Percentiles rank a stretch among this genome's conserved stretches.
phyloP scores from a whole-genome alignment of 2,329 filamentous ascomycete species.

The Scopulariopsis brevicaulis region DNA sequence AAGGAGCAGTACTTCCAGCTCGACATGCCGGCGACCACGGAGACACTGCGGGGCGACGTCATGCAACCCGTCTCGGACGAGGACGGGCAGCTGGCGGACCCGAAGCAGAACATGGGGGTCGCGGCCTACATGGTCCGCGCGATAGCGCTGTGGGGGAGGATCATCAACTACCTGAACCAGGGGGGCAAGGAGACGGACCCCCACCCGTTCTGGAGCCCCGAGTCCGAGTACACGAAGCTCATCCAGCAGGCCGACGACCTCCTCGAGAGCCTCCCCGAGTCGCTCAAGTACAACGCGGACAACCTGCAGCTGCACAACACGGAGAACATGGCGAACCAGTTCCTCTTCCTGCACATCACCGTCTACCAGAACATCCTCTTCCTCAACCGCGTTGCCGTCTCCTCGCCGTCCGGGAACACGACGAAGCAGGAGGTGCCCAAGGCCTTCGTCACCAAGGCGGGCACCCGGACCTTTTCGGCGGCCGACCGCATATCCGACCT shows the following conservation, averaged over 20 bases:
- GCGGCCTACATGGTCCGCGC: conserved; percentile 80
- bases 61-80: conserved; percentile 50
- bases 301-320: conserved; percentile 79
- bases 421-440: conserved; percentile 50
- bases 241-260: conserved; percentile 62
- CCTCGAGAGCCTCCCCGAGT: conserved; percentile 54
- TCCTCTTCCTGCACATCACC: conserved; percentile 82
- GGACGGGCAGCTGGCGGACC: conserved; percentile 52
- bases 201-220: conserved; percentile 67
- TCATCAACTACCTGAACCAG: conserved; percentile 83
- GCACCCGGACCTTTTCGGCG: conserved; percentile 66
- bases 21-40: conserved; percentile 80
- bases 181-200: conserved; percentile 73
- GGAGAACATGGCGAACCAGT: conserved; percentile 80
- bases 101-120: conserved; percentile 83
- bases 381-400: conserved; percentile 76
- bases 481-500: conserved; percentile 80
- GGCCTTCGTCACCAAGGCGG: conserved; percentile 65
- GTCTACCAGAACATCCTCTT: conserved; percentile 86
- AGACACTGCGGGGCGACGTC: conserved; percentile 64
- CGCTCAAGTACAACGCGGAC: conserved; percentile 64
- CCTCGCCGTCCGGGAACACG: conserved; percentile 45
- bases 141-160: conserved; percentile 79
- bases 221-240: conserved; percentile 66
- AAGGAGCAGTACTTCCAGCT: conserved; percentile 84